Percentiles rank a stretch among this genome's conserved stretches.
Evolutionary conservation across 352 stramenopile genomes (phyloP).

Genomic region (Saprolegnia parasitica): DNA sequence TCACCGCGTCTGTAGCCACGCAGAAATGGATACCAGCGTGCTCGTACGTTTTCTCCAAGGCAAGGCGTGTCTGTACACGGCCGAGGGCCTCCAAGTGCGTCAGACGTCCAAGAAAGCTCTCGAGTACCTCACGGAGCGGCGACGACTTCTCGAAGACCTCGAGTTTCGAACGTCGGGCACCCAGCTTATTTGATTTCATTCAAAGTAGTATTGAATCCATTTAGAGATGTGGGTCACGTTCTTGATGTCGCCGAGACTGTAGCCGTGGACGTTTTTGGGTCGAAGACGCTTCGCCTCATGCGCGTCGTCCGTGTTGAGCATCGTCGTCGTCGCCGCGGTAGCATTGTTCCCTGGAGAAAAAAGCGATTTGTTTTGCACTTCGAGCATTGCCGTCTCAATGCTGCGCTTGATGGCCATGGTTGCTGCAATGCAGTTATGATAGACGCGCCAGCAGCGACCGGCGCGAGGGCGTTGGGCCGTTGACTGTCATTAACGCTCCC

Average conservation of each 20-base stretch:
- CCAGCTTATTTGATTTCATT: slow-evolving; percentile 24
- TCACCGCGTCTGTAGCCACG: background rate
- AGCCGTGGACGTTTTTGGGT: slow-evolving; percentile 20
- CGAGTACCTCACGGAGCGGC: slow-evolving; percentile 27
- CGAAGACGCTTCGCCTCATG: slow-evolving; percentile 21
- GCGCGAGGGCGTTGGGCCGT: background rate
- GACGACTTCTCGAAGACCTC: slow-evolving; percentile 27
- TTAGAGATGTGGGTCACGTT: slow-evolving; percentile 20
- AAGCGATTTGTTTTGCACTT: background rate
- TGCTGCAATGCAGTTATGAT: too few species aligned
- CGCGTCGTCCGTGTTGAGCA: background rate
- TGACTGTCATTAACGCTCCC: background rate
- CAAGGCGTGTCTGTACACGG: slow-evolving; percentile 25
- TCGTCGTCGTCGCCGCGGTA: background rate
- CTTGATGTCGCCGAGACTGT: slow-evolving; percentile 27
- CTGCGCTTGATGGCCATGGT: slow-evolving; percentile 22
- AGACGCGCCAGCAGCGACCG: too few species aligned
- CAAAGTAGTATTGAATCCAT: slow-evolving; percentile 25
- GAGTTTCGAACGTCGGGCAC: slow-evolving; percentile 22
- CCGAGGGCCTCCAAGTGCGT: slow-evolving; percentile 17
- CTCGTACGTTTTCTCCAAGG: slow-evolving; percentile 23
- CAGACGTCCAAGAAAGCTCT: slow-evolving; percentile 23
- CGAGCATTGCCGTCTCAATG: background rate
- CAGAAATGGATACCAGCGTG: slow-evolving; percentile 25
- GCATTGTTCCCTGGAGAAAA: background rate